phyloP scores from a whole-genome alignment of 176 grass and related monocot species.

The Oryza meyeriana region DNA sequence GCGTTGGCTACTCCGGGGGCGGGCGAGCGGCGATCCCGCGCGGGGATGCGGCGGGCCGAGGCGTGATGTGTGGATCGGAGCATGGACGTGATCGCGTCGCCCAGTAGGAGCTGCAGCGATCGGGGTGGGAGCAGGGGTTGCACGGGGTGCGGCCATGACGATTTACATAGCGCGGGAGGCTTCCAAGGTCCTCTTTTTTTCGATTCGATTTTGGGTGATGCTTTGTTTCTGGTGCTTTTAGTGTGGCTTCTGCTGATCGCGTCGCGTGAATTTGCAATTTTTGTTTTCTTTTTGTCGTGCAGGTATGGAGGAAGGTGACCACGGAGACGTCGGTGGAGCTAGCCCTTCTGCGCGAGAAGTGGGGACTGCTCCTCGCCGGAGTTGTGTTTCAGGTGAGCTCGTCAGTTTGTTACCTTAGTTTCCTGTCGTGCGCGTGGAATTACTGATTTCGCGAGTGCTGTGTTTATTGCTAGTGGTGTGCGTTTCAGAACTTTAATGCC shows the following conservation, averaged over 20 bases:
- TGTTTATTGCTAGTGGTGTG: not conserved
- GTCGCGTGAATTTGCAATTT: not conserved
- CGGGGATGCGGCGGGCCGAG: conserved; percentile 12
- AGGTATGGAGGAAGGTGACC: conserved; percentile 82
- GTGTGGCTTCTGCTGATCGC: not conserved
- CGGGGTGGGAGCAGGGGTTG: conserved; percentile 2
- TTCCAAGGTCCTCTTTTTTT: conserved; percentile 59
- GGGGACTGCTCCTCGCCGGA: conserved; percentile 71
- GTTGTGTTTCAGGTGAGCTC: conserved; percentile 75
- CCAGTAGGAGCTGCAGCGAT: conserved; percentile 28
- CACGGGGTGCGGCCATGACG: conserved; percentile 44
- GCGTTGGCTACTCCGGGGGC: not conserved
- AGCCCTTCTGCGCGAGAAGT: conserved; percentile 81
- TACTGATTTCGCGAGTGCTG: conserved; percentile 6
- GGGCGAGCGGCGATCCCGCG: conserved; percentile 16
- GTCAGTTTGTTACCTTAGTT: not conserved
- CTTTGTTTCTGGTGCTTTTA: not conserved
- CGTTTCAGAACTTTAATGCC: conserved; percentile 6
- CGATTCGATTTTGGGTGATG: conserved; percentile 12
- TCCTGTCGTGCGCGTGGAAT: not conserved
- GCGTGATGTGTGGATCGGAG: conserved; percentile 67
- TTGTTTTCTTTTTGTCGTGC: not conserved
- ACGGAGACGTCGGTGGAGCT: conserved; percentile 65
- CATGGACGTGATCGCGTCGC: conserved; percentile 58
- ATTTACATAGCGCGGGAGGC: conserved; percentile 89